Evolutionary conservation across 306 rosid genomes (phyloP).

Genomic region (Delonix regia): DNA sequence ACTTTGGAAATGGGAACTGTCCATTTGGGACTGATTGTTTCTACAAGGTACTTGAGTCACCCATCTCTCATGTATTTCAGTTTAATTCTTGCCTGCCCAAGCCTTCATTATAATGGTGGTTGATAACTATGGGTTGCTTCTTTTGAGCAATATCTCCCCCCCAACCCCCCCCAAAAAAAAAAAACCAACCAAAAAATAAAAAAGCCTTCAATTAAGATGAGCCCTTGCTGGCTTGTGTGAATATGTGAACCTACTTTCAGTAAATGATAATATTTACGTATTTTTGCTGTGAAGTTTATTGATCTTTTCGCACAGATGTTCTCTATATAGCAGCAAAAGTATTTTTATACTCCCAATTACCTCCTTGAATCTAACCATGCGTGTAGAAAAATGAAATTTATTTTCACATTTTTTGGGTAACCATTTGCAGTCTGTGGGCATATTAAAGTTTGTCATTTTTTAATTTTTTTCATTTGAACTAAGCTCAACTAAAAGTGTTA

Average conservation of each 20-base stretch:
- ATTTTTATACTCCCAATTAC: not conserved
- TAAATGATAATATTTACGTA: not conserved
- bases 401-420: not conserved
- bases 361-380: slow-evolving; percentile 18
- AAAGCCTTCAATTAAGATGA: not conserved
- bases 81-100: not conserved
- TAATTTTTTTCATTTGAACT: too few relatives aligned
- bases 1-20: slow-evolving; percentile 87
- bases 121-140: slow-evolving; percentile 12
- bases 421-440: not conserved
- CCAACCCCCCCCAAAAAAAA: not conserved
- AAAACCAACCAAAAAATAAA: too few relatives aligned
- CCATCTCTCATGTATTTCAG: not conserved
- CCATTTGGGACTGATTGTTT: slow-evolving; percentile 87
- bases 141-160: not conserved
- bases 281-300: slow-evolving; percentile 11
- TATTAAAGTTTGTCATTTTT: too few relatives aligned
- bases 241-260: not conserved
- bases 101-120: slow-evolving; percentile 21
- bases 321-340: not conserved
- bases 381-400: not conserved
- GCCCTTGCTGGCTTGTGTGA: not conserved
- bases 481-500: too few relatives aligned
- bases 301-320: not conserved
- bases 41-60: slow-evolving; percentile 69